Base-by-base conservation (phyloP, 129 eudicot species). In the Chrysanthemum makinoi region DNA sequence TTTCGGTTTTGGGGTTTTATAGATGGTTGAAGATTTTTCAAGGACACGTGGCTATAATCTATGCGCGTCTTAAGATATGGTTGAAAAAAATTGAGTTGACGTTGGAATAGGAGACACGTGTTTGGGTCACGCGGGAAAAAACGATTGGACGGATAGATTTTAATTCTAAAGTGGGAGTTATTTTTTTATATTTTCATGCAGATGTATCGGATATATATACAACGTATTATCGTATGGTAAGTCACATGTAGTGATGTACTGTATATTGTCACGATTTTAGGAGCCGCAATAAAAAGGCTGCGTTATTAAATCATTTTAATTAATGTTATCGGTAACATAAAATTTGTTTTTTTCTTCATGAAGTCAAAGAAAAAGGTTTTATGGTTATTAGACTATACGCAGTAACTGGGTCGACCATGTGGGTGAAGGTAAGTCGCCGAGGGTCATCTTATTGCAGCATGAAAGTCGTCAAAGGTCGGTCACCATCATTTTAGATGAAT, bases 31-130 rank as follows among this genome's bases (percentile, higher is more conserved):
- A 33, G 82, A 77, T 77, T 52, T 65, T 74, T 69, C 13, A 1
- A 15, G 80, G 73, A 84, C 83, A 82, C 93, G 90, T 89, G 96
- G 86, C 82, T 9, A 3, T 5, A 64, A 58, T 43, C 18, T 6
- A 53, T 16, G 80, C 74, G 83, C 24, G 80, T 62, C 39, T 71
- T 30, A 1, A 47, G 75, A 51, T 75, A 61, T 39, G 82, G 58
- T 57, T 69, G 13, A 11, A 43, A 50, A 24, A 13, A 2, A 22
- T 70, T 28, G 1, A 70, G 69, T 53, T 69, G 81, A 67, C 79
- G 56, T 30, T 51, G 13, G 48, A 16, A 10, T 3, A 2, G 55
- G 17, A 2, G 85, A 83, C 90, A 83, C 86, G 88, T 80, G 83
- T 66, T 15, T 13, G 33, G 64, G 79, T 76, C 89, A 76, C 85